These are phyloP conservation scores for Flagelloscypha sp. DNA, from an alignment of 768 basidiomycete species.

Conservation along the genomic window DNA sequence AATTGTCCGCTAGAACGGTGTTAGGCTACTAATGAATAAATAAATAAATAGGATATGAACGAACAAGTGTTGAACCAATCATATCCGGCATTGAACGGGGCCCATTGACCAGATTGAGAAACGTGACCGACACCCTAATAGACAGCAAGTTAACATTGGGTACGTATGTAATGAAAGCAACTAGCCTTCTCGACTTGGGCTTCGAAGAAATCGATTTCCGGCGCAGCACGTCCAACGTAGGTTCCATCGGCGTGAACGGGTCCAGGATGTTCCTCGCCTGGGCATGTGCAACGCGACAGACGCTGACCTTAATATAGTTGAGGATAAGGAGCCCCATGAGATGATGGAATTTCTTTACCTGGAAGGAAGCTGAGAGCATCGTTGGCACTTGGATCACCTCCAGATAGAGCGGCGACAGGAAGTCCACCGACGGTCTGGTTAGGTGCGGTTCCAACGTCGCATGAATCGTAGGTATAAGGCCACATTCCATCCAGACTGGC, in stretches of 20 bases:
- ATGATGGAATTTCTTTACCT: too few relatives aligned
- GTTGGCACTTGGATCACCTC: constrained; percentile 29
- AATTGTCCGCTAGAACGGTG: constrained; percentile 14
- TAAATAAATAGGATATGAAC: constrained; percentile 3
- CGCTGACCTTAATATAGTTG: constrained; percentile 37
- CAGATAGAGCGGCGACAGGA: constrained; percentile 37
- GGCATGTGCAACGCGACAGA: constrained; percentile 40
- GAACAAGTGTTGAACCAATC: constrained; percentile 31
- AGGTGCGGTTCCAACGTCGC: constrained; percentile 71
- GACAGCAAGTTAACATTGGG: constrained; percentile 10
- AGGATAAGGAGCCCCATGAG: too few relatives aligned
- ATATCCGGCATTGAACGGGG: constrained; percentile 47
- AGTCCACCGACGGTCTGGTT: constrained; percentile 68
- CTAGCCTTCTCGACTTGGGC: constrained; percentile 23
- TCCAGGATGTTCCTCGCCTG: constrained; percentile 41
- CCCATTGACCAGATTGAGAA: constrained; percentile 28
- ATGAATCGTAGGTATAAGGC: constrained; percentile 64
- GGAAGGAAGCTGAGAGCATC: constrained; percentile 38
- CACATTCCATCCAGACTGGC: constrained; percentile 41
- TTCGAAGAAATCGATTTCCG: constrained; percentile 48
- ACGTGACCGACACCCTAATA: constrained; percentile 20
- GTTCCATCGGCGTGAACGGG: constrained; percentile 33
- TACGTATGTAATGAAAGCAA: constrained; percentile 24
- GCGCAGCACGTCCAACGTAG: constrained; percentile 37
- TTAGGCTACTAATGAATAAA: constrained; percentile 24